These are phyloP conservation scores for Kwoniella sp. DNA, from an alignment of 768 basidiomycete species.

Conservation along the genomic window DNA sequence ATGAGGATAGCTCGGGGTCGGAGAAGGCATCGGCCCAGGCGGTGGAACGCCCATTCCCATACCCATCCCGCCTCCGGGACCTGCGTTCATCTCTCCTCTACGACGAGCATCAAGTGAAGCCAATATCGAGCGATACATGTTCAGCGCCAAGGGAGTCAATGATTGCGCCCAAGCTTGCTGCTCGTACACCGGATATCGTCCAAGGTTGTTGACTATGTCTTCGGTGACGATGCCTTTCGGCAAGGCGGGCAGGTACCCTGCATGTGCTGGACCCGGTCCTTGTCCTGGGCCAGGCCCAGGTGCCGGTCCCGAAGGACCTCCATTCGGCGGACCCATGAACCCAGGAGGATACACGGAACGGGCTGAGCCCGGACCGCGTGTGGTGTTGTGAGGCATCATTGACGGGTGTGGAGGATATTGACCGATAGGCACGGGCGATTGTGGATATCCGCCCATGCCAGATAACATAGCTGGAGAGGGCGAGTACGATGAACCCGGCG, in stretches of 20 bases:
- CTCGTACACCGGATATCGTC: conserved; percentile 43
- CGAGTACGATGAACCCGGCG: not conserved
- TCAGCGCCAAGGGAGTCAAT: conserved; percentile 31
- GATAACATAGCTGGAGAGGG: conserved; percentile 3
- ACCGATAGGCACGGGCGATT: not conserved
- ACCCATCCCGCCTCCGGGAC: not conserved
- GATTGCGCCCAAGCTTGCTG: conserved; percentile 44
- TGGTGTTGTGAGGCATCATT: not conserved
- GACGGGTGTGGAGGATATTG: not conserved
- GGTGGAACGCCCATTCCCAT: not conserved
- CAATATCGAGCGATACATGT: conserved; percentile 40
- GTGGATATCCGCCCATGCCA: not conserved
- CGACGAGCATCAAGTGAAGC: conserved; percentile 36
- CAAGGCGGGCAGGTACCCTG: conserved; percentile 37
- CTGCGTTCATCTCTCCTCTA: not conserved
- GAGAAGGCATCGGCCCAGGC: not conserved
- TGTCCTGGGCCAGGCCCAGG: not conserved
- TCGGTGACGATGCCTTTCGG: conserved; percentile 46
- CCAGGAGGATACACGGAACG: not conserved
- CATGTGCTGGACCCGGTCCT: not conserved
- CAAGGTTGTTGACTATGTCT: conserved; percentile 46
- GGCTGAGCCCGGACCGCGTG: not conserved
- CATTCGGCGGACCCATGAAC: not conserved
- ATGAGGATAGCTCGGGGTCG: conserved; percentile 4
- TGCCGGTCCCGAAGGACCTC: not conserved